Evolutionary conservation across 2,329 filamentous ascomycete genomes (phyloP), one percentile per base, ranked within the genome.

Genomic region (Penicillium sp.): DNA sequence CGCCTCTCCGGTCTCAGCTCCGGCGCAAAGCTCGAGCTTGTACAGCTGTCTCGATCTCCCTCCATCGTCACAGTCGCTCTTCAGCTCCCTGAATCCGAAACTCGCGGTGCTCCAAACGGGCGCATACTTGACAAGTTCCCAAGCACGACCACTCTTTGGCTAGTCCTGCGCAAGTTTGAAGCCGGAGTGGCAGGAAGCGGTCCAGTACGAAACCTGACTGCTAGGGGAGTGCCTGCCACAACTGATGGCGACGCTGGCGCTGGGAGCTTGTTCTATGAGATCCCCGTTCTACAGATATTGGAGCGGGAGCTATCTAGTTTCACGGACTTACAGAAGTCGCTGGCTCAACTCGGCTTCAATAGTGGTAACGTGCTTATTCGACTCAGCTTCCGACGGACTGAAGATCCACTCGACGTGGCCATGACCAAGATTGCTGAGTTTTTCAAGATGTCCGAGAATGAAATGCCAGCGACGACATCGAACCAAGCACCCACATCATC

Each of bases 21-120:
- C 33, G 94, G 94, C 55, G 92, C 94, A 53, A 95, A 95, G 68
- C 84, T 99, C 52, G 92, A 97, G 68, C 88, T 99, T 44, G 87
- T 96, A 20, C 86, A 90, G 67, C 86, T 88, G 53, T 94, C 92
- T 41, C 89, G 89, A 51, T 94, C 91, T 0, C 88, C 92, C 0
- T 87, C 90, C 1, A 87, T 88, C 43, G 87, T 99, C 50, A 91
- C 88, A 36, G 87, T 99, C 38, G 92, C 90, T n/a, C 77, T 99
- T 11, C 89, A 95, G 67, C 77, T 96, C 25, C 89, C 90, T 3
- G 80, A 86, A 31, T 82, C 85, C 20, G 88, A 94, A 66, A 84
- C 81, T 18, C 77, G 76, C 40, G 77, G 80, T 44, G 78, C 81
- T 18, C 81, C 85, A 1, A 84, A 83, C 58, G 83, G 85, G 22